Evolutionary conservation across 2,329 filamentous ascomycete species (phyloP), one percentile per base, ranked within the genome.

Genomic region (Alternaria metachromatica): DNA sequence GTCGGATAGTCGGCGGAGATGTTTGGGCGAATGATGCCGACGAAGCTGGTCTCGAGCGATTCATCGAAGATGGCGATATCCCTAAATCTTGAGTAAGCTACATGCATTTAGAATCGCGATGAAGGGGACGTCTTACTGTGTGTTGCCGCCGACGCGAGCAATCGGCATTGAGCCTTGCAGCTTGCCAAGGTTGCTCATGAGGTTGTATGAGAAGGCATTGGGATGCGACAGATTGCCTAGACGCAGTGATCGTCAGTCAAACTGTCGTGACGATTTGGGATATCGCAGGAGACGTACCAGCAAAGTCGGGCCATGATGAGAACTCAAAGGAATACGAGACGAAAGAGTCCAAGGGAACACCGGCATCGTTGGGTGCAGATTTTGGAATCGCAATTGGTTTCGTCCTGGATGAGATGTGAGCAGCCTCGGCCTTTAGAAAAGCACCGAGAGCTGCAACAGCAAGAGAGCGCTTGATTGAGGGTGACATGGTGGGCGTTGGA

Each of bases 121-220:
- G 87, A 89, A 45, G 89, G 80, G 9, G 86, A 86, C 7, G 65
- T 86, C 88, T 78, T 90, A 88, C 69, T 77, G 88, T 0, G 88
- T 89, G 66, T 89, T 90, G n/a, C 88, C 88, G 5, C 89, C 88
- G 2, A 90, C 87, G 15, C 88, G 82, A 58, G 90, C 86, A 67
- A 87, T 84, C 2, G 88, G 88, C 64, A 88, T 88, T 5, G 81
- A 82, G 6, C 87, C 87, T 15, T 81, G 82, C 3, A 89, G 69
- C 18, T 82, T 74, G 2, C 81, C 86, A 23, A 90, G 70, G 59
- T 89, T 90, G 43, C 84, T 82, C 33, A 90, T 76, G 8, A 90
- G 81, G 53, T 87, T 88, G 64, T 88, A 82, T 0, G 87, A 88
- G 74, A 88, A 90, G 0, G 72, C 80, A 68, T 90, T 90, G 2